phyloP scores from a whole-genome alignment of 78 protist genomes.

The Mastigamoeba balamuthi region DNA sequence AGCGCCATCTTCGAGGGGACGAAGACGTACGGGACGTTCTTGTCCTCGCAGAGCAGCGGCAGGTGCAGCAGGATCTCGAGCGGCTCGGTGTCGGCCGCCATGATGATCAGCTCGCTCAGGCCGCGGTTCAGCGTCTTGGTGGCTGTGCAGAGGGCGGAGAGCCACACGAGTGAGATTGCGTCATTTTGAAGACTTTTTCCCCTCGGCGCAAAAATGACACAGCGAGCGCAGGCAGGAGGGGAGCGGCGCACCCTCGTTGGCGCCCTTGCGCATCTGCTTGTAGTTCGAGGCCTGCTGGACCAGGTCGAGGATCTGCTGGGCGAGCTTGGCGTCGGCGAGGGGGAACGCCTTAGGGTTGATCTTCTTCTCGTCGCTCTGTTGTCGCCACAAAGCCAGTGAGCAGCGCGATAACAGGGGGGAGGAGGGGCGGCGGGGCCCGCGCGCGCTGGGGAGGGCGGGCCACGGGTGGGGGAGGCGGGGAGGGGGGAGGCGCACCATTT shows the following conservation, averaged over 20 bases:
- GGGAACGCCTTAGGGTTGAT: slow-evolving; percentile 90
- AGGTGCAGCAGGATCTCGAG: slow-evolving; percentile 96
- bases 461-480: no score
- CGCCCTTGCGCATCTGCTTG: slow-evolving; percentile 93
- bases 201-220: no score
- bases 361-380: slow-evolving; percentile 10
- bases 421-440: no score
- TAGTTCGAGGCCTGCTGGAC: slow-evolving; percentile 77
- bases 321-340: slow-evolving; percentile 78
- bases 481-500: no score
- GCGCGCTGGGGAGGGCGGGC: no score
- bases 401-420: no score
- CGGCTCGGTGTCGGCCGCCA: slow-evolving; percentile 98
- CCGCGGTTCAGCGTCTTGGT: slow-evolving; percentile 96
- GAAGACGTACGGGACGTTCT: slow-evolving; percentile 95
- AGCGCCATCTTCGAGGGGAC: slow-evolving; percentile 87
- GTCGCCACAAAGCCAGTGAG: no score
- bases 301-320: slow-evolving; percentile 79
- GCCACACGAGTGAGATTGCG: not conserved
- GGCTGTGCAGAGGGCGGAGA: slow-evolving; percentile 27
- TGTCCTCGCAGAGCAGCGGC: slow-evolving; percentile 98
- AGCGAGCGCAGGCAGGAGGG: no score
- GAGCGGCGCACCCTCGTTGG: slow-evolving; percentile 74
- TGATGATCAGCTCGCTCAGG: slow-evolving; percentile 84
- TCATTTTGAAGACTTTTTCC: no score